phyloP scores from a whole-genome alignment of 225 moss, liverwort and hornwort genomes.

The Neckera pumila region DNA sequence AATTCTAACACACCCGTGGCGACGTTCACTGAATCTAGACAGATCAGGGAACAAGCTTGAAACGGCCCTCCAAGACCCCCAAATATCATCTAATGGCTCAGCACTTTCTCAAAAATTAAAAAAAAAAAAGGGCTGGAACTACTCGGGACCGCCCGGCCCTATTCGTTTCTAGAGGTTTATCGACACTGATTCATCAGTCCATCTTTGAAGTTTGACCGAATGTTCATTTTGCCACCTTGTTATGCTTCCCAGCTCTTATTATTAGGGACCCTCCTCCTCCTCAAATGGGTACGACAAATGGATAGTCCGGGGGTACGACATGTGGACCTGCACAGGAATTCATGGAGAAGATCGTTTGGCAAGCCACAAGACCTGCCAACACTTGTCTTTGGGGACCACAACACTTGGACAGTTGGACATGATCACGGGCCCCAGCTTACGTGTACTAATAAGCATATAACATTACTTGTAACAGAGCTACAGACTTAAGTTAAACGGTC shows the following conservation, averaged over 20 bases:
- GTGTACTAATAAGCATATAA: too few species aligned
- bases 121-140: too few species aligned
- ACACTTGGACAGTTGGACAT: conserved; percentile 5
- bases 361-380: not conserved
- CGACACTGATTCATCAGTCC: not conserved
- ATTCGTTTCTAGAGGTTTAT: too few species aligned
- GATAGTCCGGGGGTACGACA: not conserved
- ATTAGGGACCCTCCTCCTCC: not conserved
- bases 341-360: not conserved
- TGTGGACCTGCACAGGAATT: not conserved
- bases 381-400: not conserved
- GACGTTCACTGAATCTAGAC: too few species aligned
- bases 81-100: too few species aligned
- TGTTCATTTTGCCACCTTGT: not conserved
- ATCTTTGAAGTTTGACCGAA: not conserved
- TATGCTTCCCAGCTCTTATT: not conserved
- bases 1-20: too few species aligned
- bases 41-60: too few species aligned
- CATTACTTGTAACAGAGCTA: too few species aligned
- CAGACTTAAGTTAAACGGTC: too few species aligned
- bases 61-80: too few species aligned
- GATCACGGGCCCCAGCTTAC: not conserved
- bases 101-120: too few species aligned
- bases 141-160: too few species aligned
- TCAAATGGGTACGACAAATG: not conserved